A percentile compares a stretch with the other conserved stretches of the same genome.
Evolutionary conservation across 225 moss, liverwort and hornwort species (phyloP).

Genomic region (Physcomitrellopsis africana): DNA sequence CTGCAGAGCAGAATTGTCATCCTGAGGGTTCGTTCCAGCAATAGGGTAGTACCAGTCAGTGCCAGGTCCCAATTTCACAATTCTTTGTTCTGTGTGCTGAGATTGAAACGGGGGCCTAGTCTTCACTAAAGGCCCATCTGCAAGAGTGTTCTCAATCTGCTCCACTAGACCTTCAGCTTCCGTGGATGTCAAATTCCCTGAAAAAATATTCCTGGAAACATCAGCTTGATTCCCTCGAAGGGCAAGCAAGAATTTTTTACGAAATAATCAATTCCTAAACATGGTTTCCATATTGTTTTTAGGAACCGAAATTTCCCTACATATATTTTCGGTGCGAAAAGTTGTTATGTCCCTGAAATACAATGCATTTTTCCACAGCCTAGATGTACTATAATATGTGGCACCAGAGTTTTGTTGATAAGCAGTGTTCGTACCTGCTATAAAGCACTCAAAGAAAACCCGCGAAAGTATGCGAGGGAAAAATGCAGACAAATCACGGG

Average conservation of each 20-base stretch:
- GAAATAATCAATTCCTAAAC: neutral
- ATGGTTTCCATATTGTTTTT: too few species aligned
- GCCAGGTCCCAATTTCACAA: slow-evolving; percentile 63
- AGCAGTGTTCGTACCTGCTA: slow-evolving; percentile 44
- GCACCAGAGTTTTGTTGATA: too few species aligned
- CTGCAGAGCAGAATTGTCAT: slow-evolving; percentile 81
- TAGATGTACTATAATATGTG: too few species aligned
- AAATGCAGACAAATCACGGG: slow-evolving; percentile 52
- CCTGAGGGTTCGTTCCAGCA: slow-evolving; percentile 69
- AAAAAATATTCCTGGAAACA: neutral
- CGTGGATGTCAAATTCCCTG: slow-evolving; percentile 63
- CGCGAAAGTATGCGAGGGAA: slow-evolving; percentile 64
- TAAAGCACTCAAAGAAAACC: slow-evolving; percentile 72
- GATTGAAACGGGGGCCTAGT: slow-evolving; percentile 68
- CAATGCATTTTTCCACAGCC: too few species aligned
- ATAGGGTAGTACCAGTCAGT: slow-evolving; percentile 56
- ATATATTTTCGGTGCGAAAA: too few species aligned
- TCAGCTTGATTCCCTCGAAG: neutral
- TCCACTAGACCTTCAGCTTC: slow-evolving; percentile 59
- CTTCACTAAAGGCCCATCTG: slow-evolving; percentile 50
- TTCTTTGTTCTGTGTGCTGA: slow-evolving; percentile 77
- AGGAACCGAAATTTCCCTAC: too few species aligned
- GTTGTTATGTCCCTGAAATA: too few species aligned
- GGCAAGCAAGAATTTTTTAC: neutral
- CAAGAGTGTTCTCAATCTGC: slow-evolving; percentile 60